Base-by-base conservation (phyloP, 2,329 filamentous ascomycete genomes). In the Exophiala spinifera region DNA sequence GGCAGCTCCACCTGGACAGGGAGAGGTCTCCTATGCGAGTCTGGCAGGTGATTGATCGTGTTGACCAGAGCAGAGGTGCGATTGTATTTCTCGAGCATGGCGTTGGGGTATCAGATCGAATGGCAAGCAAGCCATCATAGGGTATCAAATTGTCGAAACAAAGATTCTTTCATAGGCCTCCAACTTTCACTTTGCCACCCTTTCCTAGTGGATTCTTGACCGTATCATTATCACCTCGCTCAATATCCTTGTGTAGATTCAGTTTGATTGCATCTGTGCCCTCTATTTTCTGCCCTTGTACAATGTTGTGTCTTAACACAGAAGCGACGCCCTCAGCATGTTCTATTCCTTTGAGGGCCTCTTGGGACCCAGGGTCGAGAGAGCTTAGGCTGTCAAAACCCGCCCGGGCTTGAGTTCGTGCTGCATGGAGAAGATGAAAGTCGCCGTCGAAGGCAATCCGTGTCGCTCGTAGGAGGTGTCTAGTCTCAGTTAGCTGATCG, bases 141-240 rank as follows among this genome's bases (percentile, higher is more conserved):
- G 53, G 53, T 56, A 60, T 60, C 55, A 55, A 47, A 25, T 28
- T 55, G 20, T 48, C 50, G 20, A 28, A n/a, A 25, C 50, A 17
- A 21, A 49, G 14, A 23, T 14, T 49, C 20, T 10, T 46, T 59
- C 66, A 71, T 20, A 71, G 71, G 56, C 73, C 75, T 42, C 71
- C 64, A 13, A 59, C 55, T 46, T 63, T 61, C 34, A 63, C 56
- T 43, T 55, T 56, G 14, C 61, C 58, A 21, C 55, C 61, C 42
- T 50, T 55, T 7, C 42, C 58, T 15, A 59, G 39, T 11, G 62
- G 62, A 51, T 64, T 60, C 36, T 91, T 95, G 65, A 96, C 83
- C 31, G 86, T 89, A 64, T 96, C 91, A 68, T 99, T 99, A 73
- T 97, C 88, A 50, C 94, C 91, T 61, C 89, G 80, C 72, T 99